Evolutionary conservation across 2,329 filamentous ascomycete species (phyloP), one percentile per base, ranked within the genome.

Genomic region (Ophiocordyceps australis): DNA sequence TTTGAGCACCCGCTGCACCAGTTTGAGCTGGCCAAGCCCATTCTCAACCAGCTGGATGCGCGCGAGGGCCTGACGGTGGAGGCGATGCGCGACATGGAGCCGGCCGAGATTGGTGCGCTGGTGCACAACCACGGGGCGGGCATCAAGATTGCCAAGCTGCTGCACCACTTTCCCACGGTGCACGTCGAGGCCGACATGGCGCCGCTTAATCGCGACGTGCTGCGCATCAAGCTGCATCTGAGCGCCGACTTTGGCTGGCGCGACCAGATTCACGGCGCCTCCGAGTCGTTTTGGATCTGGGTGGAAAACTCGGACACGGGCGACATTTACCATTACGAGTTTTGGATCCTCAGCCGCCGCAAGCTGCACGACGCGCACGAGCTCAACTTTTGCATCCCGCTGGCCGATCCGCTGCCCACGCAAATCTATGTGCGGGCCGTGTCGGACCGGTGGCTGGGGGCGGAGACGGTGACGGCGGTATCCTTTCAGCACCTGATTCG

Each of bases 271-370:
- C 85, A 98, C 43, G 91, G 91, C 12, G 82, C 74, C 3, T 94
- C 86, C 0, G 89, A 98, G 43, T 86, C 86, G 4, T 98, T 91
- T 54, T 98, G 91, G 67, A 77, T 98, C 30, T 98, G 89, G 91
- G 86, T 98, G 4, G 89, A 98, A 49, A 93, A 95, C 45, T 94
- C 86, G 0, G 89, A 95, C 40, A 94, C 85, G 0, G 85, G 82
- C 0, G 85, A 95, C 49, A 95, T 98, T 21, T 95, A 93, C 41
- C 89, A 98, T 40, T 81, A 95, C 36, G 89, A 98, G 46, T 94
- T 77, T 50, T 95, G 98, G 52, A 89, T 98, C 29, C 62, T 98
- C 5, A 91, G 73, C 33, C 66, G 83, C 34, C 80, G 71, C 49
- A 94, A 93, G 59, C 62, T 98, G 3, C 71, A 92, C 37, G 85